Evolutionary conservation across 257 asterid genomes (phyloP), one percentile per base, ranked within the genome.

Genomic region (Galeopsis tetrahit): DNA sequence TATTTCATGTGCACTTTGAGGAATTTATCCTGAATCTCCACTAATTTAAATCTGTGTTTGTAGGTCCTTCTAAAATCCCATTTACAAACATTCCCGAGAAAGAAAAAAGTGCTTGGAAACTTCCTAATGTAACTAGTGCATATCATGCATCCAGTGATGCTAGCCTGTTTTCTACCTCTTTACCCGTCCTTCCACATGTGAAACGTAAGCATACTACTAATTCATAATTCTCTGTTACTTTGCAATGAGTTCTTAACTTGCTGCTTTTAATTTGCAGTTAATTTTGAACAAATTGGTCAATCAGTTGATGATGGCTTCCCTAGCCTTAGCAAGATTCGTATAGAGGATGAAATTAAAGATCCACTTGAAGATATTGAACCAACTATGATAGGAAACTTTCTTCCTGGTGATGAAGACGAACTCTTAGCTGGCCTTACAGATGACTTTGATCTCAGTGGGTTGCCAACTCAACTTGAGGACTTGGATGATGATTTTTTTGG

Each of bases 321-420:
- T 66, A 74, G 63, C 71, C 86, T 77, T 72, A 70, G 71, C 63
- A 83, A 82, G 75, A 66, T 74, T 78, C 74, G 68, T 60, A 55
- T 75, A 63, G 78, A 68, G 67, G 85, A 78, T 73, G 83, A 76
- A 49, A 69, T 60, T 55, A 86, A 84, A 82, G 87, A 85, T 73
- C 76, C 79, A 40, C 80, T 82, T 70, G 98, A 86, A 76, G 89
- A 79, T 66, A 75, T 72, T 66, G 89, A 82, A 59, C 82, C 85
- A 62, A 77, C 48, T 83, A 77, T 69, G 7, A 39, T 69, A 46
- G 89, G 88, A 38, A 80, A 66, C 81, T 79, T 84, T 73, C 96
- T 93, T 66, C 98, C 98, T 64, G 98, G 90, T 69, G 95, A 93
- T 78, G 98, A 91, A 83, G 90, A 87, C 55, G 98, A 94, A 81